Evolutionary conservation across 208 protist genomes (phyloP).

Genomic region (Acanthamoeba sp.): DNA sequence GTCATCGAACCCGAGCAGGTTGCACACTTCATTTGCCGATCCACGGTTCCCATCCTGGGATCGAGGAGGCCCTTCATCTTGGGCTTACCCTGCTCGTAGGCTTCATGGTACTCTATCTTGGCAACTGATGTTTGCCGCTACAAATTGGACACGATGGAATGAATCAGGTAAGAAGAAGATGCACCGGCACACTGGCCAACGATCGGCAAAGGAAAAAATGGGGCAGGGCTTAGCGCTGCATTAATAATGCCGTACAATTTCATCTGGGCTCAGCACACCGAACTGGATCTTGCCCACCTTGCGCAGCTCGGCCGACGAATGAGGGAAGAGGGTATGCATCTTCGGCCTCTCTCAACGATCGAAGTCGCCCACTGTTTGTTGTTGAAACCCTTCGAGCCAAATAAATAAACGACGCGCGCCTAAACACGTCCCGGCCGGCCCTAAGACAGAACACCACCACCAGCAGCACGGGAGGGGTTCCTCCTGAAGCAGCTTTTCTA

Average conservation of each 20-base stretch:
- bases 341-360: not conserved
- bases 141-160: not conserved
- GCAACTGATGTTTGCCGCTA: slow-evolving; percentile 88
- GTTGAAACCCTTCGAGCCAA: not conserved
- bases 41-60: slow-evolving; percentile 91
- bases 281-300: slow-evolving; percentile 92
- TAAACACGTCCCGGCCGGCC: not conserved
- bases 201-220: not conserved
- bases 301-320: slow-evolving; percentile 65
- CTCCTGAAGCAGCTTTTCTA: not conserved
- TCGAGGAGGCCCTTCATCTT: slow-evolving; percentile 90
- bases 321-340: slow-evolving; percentile 42
- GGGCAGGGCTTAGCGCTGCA: too few relatives aligned
- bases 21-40: slow-evolving; percentile 85
- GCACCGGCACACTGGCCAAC: too few relatives aligned
- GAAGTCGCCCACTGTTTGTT: not conserved
- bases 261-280: slow-evolving; percentile 92
- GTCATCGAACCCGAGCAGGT: slow-evolving; percentile 85
- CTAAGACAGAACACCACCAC: not conserved
- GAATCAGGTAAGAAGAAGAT: slow-evolving; percentile 4
- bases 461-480: not conserved
- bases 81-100: slow-evolving; percentile 86
- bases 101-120: slow-evolving; percentile 82
- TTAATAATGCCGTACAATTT: slow-evolving; percentile 88
- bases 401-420: not conserved